A percentile compares a stretch with the other conserved stretches of the same genome.
Conservation (phyloP, 306 rosid species). For the Citrullus amarus region DNA sequence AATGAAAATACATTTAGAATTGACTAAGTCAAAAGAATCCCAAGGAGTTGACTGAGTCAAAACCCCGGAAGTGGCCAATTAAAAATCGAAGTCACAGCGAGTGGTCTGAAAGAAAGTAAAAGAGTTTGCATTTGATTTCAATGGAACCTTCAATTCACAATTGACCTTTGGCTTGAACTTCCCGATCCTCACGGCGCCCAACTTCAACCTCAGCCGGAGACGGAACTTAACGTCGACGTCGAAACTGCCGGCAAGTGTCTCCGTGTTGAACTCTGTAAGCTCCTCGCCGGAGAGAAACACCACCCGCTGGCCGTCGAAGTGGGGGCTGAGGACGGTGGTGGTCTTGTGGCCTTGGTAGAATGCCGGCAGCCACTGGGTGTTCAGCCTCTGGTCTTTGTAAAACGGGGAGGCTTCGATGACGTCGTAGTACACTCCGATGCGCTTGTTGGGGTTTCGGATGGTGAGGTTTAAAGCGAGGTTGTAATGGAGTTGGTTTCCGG, state of each 20-base stretch:
- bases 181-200: slow-evolving; percentile 30
- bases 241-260: slow-evolving; percentile 19
- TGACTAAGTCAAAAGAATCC: not conserved
- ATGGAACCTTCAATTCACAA: slow-evolving; percentile 50
- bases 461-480: slow-evolving; percentile 14
- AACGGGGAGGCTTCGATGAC: slow-evolving; percentile 23
- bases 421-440: slow-evolving; percentile 31
- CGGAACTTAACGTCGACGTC: slow-evolving; percentile 26
- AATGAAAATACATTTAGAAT: not conserved
- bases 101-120: slow-evolving; percentile 31
- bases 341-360: slow-evolving; percentile 44
- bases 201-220: slow-evolving; percentile 21
- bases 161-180: slow-evolving; percentile 39
- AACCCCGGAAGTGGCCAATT: not conserved
- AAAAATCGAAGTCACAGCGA: slow-evolving; percentile 44
- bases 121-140: slow-evolving; percentile 12
- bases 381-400: slow-evolving; percentile 24
- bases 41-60: not conserved
- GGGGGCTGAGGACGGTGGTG: slow-evolving; percentile 14
- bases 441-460: slow-evolving; percentile 46
- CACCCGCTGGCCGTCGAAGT: slow-evolving; percentile 21
- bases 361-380: slow-evolving; percentile 4
- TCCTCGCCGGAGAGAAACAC: slow-evolving; percentile 12
- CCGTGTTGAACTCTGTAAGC: slow-evolving; percentile 5
- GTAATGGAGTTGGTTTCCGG: slow-evolving; percentile 16